A percentile compares a stretch with the other conserved stretches of the same genome.
Evolutionary conservation across 352 stramenopile genomes (phyloP).

Genomic region (Phytophthora uliginosa): DNA sequence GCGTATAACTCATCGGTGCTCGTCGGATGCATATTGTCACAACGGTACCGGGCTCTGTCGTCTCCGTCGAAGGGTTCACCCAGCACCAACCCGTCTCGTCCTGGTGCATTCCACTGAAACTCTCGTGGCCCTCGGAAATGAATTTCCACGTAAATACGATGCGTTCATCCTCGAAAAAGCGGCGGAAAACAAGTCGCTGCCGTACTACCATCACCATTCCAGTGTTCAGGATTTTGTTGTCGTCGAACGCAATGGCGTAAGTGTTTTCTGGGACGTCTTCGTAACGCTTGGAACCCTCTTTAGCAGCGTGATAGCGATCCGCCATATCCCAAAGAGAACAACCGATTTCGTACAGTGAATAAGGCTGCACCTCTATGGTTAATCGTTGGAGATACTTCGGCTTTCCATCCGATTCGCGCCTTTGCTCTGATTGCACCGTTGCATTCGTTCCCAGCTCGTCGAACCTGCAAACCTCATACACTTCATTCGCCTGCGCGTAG

Average conservation of each 20-base stretch:
- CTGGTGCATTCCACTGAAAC: neutral
- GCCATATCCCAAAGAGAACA: neutral
- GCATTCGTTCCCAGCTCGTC: neutral
- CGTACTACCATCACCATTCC: neutral
- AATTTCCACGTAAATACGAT: slow-evolving; percentile 1
- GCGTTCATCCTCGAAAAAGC: neutral
- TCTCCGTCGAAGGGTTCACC: neutral
- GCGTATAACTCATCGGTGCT: neutral
- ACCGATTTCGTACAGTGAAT: neutral
- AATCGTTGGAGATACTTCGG: neutral
- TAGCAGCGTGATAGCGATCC: neutral
- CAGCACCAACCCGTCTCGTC: neutral
- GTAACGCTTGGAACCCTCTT: neutral
- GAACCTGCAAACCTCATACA: slow-evolving; percentile 6
- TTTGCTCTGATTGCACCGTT: neutral
- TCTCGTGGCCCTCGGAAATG: neutral
- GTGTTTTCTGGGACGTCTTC: neutral
- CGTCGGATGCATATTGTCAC: neutral
- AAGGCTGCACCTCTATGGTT: neutral
- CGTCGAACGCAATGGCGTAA: neutral
- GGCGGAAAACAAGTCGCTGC: neutral
- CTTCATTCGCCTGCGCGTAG: slow-evolving; percentile 2
- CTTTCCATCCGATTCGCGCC: neutral
- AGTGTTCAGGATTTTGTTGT: neutral
- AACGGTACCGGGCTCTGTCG: neutral